Evolutionary conservation across 345 rosid genomes (phyloP), one percentile per base, ranked within the genome.

Genomic region (Eucalyptus curtisii): DNA sequence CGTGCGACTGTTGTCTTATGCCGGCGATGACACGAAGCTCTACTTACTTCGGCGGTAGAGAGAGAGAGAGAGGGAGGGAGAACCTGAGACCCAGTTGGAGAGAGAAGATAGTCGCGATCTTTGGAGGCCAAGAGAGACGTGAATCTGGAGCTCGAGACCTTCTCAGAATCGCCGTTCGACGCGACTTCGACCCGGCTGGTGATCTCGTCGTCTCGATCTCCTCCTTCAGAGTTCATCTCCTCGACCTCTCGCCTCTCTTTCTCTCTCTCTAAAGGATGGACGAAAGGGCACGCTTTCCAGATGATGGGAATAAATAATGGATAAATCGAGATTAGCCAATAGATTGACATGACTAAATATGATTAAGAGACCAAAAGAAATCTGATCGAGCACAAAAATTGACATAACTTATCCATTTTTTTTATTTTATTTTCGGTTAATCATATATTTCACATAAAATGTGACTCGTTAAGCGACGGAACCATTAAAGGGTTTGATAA

Each of bases 51-150:
- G 19, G 66, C 24, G 5, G 45, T 7, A 84, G 4, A 20, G 25
- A 87, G 68, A 87, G 79, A 85, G 71, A 61, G 80, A 33, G n/a
- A n/a, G n/a, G n/a, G 53, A 80, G 22, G 49, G 48, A n/a, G 80
- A 89, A 91, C 96, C 94, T 93, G 93, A 88, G 90, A 49, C 48
- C 90, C 93, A 61, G 89, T 86, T 2, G 90, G 88, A 47, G 94
- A 90, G 57, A 93, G 92, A 81, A 95, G 95, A 90, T 88, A 93
- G 87, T 95, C 97, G 31, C 95, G 95, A 61, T 92, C 94, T 84
- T 89, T 84, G 50, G 97, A 89, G 48, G 92, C 92, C 88, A 95
- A 87, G 59, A 93, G 93, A 90, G 94, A 88, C 6, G 87, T 87
- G 79, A 89, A 92, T 93, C 94, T 88, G 7, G 92, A 90, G 85